Evolutionary conservation across 208 protist species (phyloP), one percentile per base, ranked within the genome.

Genomic region (Crithidia expoeki): DNA sequence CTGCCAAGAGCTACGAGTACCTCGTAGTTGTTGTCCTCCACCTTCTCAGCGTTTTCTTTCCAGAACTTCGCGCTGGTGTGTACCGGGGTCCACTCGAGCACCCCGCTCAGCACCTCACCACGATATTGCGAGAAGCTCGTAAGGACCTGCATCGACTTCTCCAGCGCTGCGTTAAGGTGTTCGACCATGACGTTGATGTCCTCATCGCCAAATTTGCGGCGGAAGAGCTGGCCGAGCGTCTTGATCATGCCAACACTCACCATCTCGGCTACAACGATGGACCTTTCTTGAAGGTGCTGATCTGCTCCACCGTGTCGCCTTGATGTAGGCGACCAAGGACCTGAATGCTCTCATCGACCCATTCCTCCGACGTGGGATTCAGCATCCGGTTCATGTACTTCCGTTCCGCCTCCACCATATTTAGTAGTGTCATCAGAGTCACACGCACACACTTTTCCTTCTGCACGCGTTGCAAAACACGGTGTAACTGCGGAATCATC

Each of bases 61-160:
- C 96, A 98, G 74, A 98, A 98, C 78, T 98, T 98, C 12, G 79
- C 84, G 69, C 84, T 94, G 11, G 86, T 97, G 83, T 98, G 96
- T 44, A 97, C 91, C 12, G 94, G 94, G 5, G 86, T 93, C 94
- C 94, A 98, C 74, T 98, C 91, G 10, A 98, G 86, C 33, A 80
- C 65, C 28, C 86, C 90, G 50, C 81, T 93, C 40, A 94, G 80
- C 34, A 98, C 89, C 74, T 98, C 94, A 44, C 93, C 92, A 21
- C 84, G 76, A 76, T 98, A 98, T 76, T 95, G 84, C 27, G 90
- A 90, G 78, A 97, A 98, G 58, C 86, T 95, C 16, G 91, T 96
- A 6, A 98, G 78, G 47, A 86, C 88, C 65, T 97, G 91, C 84
- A 98, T 94, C 19, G 88, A 93, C 50, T 83, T 70, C 59, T 98